phyloP scores from a whole-genome alignment of 345 rosid species.

The Raphanus sativus region DNA sequence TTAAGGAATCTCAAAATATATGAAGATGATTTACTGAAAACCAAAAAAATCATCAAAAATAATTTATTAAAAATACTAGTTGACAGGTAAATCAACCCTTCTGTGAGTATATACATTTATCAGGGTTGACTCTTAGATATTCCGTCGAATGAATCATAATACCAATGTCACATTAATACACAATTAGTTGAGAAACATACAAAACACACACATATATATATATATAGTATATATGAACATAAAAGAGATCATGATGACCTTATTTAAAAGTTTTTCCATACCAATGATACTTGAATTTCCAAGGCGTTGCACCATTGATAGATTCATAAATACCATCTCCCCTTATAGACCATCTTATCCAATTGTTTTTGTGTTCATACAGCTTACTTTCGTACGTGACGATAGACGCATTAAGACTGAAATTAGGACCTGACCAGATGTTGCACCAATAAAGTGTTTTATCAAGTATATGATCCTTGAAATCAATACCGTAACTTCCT shows the following conservation, averaged over 20 bases:
- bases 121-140: neutral
- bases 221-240: neutral
- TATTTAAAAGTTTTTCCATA: neutral
- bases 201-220: neutral
- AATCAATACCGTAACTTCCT: neutral
- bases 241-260: neutral
- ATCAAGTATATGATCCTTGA: neutral
- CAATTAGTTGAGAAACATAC: neutral
- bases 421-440: neutral
- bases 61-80: neutral
- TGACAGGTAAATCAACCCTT: neutral
- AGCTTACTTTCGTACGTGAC: neutral
- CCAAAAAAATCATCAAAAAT: neutral
- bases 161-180: neutral
- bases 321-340: conserved; percentile 12
- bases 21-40: neutral
- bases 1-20: neutral
- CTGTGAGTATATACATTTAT: neutral
- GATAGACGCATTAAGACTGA: neutral
- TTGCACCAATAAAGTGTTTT: conserved; percentile 1
- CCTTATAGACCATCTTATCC: conserved; percentile 13
- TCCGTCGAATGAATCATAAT: neutral
- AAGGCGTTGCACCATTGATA: neutral
- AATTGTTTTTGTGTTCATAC: neutral
- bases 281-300: conserved; percentile 5